Evolutionary conservation across 768 basidiomycete genomes (phyloP).

Genomic region (Podaxis sp.): DNA sequence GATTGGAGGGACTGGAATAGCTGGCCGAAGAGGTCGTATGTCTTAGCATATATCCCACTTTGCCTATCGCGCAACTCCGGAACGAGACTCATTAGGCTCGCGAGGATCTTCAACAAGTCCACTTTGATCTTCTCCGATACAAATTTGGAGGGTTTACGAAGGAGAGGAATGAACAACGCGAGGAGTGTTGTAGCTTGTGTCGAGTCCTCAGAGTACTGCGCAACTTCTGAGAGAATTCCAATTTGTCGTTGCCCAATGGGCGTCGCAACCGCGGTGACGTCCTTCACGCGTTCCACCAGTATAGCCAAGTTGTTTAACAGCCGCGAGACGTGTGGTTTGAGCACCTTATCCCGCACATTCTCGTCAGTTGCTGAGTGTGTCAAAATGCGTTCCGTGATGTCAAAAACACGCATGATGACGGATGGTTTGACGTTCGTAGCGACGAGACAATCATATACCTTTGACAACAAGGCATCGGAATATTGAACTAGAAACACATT

Average conservation of each 20-base stretch:
- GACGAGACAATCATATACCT: slow-evolving; percentile 79
- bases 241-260: slow-evolving; percentile 83
- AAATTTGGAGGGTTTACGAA: slow-evolving; percentile 72
- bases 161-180: slow-evolving; percentile 71
- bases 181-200: slow-evolving; percentile 74
- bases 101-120: slow-evolving; percentile 73
- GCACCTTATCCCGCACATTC: slow-evolving; percentile 47
- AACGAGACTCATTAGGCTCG: slow-evolving; percentile 64
- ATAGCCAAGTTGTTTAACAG: slow-evolving; percentile 72
- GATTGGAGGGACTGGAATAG: slow-evolving; percentile 78
- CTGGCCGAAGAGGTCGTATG: slow-evolving; percentile 67
- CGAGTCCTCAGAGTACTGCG: slow-evolving; percentile 69
- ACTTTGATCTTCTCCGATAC: slow-evolving; percentile 87
- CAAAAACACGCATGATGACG: slow-evolving; percentile 80
- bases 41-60: slow-evolving; percentile 46
- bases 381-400: slow-evolving; percentile 77
- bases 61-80: slow-evolving; percentile 52
- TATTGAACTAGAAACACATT: slow-evolving; percentile 67
- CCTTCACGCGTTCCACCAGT: slow-evolving; percentile 65
- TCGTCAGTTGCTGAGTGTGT: slow-evolving; percentile 51
- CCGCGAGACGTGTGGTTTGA: slow-evolving; percentile 69
- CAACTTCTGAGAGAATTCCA: slow-evolving; percentile 73
- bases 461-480: slow-evolving; percentile 67
- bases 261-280: slow-evolving; percentile 47
- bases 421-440: slow-evolving; percentile 84